Percentiles rank a stretch among this genome's conserved stretches.
Evolutionary conservation across 83 land plant species (phyloP).

Genomic region (Diphasiastrum complanatum): DNA sequence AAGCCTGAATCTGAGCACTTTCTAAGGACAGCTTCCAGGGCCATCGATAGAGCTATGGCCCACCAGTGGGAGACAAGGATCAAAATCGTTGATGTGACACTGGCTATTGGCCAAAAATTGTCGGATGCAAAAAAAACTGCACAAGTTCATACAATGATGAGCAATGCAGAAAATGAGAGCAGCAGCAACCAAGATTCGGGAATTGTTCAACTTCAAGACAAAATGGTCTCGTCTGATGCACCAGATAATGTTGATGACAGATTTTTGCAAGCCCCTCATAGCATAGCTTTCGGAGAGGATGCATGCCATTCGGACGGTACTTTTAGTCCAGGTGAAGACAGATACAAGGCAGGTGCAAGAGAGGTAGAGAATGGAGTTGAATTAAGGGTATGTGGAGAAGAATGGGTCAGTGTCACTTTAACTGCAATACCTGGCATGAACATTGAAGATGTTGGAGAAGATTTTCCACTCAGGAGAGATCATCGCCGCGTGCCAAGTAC

Average conservation of each 20-base stretch:
- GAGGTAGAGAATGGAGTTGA: too few relatives aligned
- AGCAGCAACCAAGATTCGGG: too few relatives aligned
- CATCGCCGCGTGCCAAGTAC: slow-evolving; percentile 99
- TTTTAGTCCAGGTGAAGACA: too few relatives aligned
- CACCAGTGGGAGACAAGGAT: slow-evolving; percentile 82
- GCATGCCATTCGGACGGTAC: too few relatives aligned
- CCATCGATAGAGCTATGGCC: slow-evolving; percentile 95
- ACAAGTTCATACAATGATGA: too few relatives aligned
- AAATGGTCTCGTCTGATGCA: too few relatives aligned
- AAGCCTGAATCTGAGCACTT: slow-evolving; percentile 59
- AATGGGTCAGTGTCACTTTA: slow-evolving; percentile 69
- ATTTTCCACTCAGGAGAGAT: slow-evolving; percentile 65
- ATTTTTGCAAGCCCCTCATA: too few relatives aligned
- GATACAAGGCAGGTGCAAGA: too few relatives aligned
- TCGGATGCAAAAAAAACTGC: not conserved
- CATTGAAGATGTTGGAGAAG: slow-evolving; percentile 89
- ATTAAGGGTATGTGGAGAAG: slow-evolving; percentile 31
- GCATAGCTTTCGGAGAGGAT: too few relatives aligned
- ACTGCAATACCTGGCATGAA: slow-evolving; percentile 85
- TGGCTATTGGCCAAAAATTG: slow-evolving; percentile 47
- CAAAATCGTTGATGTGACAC: slow-evolving; percentile 77
- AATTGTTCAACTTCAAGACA: too few relatives aligned
- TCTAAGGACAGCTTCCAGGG: slow-evolving; percentile 82
- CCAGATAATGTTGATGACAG: too few relatives aligned
- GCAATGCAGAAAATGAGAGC: too few relatives aligned